phyloP scores from a whole-genome alignment of 108 stramenopile species.

The Pseudonitzschia pungens region DNA sequence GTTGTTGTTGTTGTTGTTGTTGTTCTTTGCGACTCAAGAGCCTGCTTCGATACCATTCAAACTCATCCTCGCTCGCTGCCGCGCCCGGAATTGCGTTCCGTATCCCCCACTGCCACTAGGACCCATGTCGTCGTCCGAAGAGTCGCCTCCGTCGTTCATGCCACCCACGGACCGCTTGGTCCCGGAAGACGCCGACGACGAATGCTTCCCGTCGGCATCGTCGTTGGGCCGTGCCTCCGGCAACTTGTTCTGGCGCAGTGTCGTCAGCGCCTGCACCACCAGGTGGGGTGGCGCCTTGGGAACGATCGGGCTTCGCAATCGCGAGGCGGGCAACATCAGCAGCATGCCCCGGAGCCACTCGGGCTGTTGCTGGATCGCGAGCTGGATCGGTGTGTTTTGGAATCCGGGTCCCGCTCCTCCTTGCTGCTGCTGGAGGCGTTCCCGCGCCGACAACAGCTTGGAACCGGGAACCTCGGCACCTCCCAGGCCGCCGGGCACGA shows the following conservation, averaged over 20 bases:
- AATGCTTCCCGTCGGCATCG: constrained; percentile 9
- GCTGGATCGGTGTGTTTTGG: constrained; percentile 52
- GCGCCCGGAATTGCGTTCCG: constrained; percentile 76
- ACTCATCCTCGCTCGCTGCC: constrained; percentile 55
- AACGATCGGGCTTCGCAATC: constrained; percentile 62
- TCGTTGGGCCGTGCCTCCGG: constrained; percentile 69
- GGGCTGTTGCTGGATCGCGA: constrained; percentile 70
- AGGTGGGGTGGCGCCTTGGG: constrained; percentile 80
- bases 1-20: neutral
- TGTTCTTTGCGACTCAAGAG: neutral
- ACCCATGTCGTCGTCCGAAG: constrained; percentile 65
- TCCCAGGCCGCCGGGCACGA: constrained; percentile 28
- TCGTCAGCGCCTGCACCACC: constrained; percentile 70
- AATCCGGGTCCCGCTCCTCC: constrained; percentile 21
- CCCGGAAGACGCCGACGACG: constrained; percentile 11
- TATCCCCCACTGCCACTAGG: constrained; percentile 51
- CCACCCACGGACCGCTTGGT: constrained; percentile 27
- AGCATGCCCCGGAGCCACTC: constrained; percentile 82
- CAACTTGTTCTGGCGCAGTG: constrained; percentile 59
- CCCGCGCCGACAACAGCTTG: constrained; percentile 61
- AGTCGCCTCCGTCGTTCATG: constrained; percentile 50
- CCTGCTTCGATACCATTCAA: neutral
- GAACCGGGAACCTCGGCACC: constrained; percentile 45
- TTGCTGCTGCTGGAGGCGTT: constrained; percentile 43
- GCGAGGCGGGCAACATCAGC: constrained; percentile 64